Percentiles rank a stretch among this genome's conserved stretches.
Evolutionary conservation across 148 eudicot genomes (phyloP).

Genomic region (Cornus controversa): DNA sequence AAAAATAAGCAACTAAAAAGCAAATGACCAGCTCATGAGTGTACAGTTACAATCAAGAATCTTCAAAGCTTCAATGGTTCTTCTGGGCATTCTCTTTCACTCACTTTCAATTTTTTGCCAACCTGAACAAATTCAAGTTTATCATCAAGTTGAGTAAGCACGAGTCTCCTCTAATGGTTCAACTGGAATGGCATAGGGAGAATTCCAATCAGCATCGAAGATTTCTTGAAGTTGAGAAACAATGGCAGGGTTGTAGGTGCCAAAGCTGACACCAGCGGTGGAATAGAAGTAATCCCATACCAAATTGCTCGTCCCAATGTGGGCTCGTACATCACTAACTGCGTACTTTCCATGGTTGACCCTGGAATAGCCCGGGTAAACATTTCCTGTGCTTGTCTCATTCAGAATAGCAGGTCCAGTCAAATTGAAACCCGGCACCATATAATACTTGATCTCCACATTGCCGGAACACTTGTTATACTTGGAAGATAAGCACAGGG

Average conservation of each 20-base stretch:
- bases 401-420: slow-evolving; percentile 75
- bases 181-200: slow-evolving; percentile 73
- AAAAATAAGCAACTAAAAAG: too few species aligned
- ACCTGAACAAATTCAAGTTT: not conserved
- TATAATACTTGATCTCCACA: slow-evolving; percentile 78
- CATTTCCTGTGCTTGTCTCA: slow-evolving; percentile 53
- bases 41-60: not conserved
- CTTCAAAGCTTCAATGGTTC: too few species aligned
- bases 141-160: slow-evolving; percentile 40
- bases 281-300: slow-evolving; percentile 90
- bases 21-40: not conserved
- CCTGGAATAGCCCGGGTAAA: slow-evolving; percentile 66
- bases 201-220: slow-evolving; percentile 91
- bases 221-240: slow-evolving; percentile 74
- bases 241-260: slow-evolving; percentile 69
- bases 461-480: slow-evolving; percentile 75
- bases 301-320: slow-evolving; percentile 87
- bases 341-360: slow-evolving; percentile 94
- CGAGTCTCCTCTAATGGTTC: slow-evolving; percentile 43
- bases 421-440: slow-evolving; percentile 71
- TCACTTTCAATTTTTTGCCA: not conserved
- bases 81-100: not conserved
- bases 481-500: slow-evolving; percentile 66
- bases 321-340: slow-evolving; percentile 79
- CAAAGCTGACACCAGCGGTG: slow-evolving; percentile 84